Conservation (phyloP, 2,329 filamentous ascomycete genomes). For the Capronia epimyces region DNA sequence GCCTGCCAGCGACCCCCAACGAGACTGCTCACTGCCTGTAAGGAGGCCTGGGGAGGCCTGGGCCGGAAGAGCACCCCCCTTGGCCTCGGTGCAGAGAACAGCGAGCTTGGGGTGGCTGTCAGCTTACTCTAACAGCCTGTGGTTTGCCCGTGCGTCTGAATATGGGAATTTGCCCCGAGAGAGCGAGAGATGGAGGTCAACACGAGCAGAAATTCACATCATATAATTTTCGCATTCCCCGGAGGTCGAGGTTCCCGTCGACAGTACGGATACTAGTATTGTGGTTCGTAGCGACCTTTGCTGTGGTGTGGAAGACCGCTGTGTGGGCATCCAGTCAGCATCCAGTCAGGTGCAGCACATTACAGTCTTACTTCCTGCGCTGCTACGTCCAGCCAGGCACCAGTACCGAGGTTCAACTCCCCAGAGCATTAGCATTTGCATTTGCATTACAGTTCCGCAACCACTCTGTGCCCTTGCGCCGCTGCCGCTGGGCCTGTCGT, state of each 20-base stretch:
- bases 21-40: too few species aligned
- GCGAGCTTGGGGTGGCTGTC: neutral
- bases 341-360: conserved; percentile 22
- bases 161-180: conserved; percentile 2
- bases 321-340: conserved; percentile 15
- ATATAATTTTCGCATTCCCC: too few species aligned
- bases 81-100: conserved; percentile 6
- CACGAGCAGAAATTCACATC: too few species aligned
- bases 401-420: conserved; percentile 13
- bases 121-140: neutral
- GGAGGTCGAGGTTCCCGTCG: too few species aligned
- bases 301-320: too few species aligned
- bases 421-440: neutral
- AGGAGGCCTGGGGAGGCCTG: too few species aligned
- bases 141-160: neutral
- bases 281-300: too few species aligned
- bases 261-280: too few species aligned
- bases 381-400: neutral
- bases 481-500: too few species aligned
- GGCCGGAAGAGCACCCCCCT: too few species aligned
- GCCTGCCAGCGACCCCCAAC: neutral
- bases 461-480: neutral
- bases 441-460: neutral
- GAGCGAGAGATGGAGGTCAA: neutral
- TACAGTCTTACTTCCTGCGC: neutral